Evolutionary conservation across 2,329 filamentous ascomycete species (phyloP), one percentile per base, ranked within the genome.

Genomic region (Westerdykella ornata): DNA sequence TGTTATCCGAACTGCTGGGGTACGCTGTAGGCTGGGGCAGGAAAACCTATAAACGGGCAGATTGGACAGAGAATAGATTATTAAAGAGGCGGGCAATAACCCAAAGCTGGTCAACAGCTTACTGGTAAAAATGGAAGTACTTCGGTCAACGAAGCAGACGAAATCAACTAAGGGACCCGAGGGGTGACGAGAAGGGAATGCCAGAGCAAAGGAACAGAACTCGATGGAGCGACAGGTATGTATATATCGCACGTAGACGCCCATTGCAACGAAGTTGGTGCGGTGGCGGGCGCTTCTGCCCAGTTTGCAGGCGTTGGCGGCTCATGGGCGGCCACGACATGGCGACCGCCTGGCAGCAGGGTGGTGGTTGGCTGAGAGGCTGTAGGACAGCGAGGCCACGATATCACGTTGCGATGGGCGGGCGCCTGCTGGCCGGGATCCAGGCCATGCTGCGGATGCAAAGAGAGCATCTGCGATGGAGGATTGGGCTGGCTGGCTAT

Each of bases 101-200:
- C 62, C 60, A 15, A 39, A 48, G 51, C 62, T 64, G 70, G 54
- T 72, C 70, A 68, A 72, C 70, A 68, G 70, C 59, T 51, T 51
- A 56, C 51, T 54, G 42, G 53, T 57, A 54, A 56, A 56, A 60
- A 61, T 53, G 54, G 52, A 44, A 46, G 45, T 53, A 57, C 66
- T 68, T 69, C 69, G 68, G 59, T 70, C 68, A 69, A 71, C 69
- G 68, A 69, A 66, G 59, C 45, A 39, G 46, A 54, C 46, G 45
- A 46, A 42, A 40, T 44, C 31, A 47, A 50, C 47, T n/a, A 54
- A 45, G 45, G 43, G 45, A 48, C 59, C 56, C 57, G 48, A 52
- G 51, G 49, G 53, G 47, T 42, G 46, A 48, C 37, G 38, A 57
- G 61, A 66, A 66, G 50, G 52, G 61, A 65, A 66, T 63, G 47